These are phyloP conservation scores for Knoxia roxburghii DNA, from an alignment of 257 asterid species.

Conservation along the genomic window DNA sequence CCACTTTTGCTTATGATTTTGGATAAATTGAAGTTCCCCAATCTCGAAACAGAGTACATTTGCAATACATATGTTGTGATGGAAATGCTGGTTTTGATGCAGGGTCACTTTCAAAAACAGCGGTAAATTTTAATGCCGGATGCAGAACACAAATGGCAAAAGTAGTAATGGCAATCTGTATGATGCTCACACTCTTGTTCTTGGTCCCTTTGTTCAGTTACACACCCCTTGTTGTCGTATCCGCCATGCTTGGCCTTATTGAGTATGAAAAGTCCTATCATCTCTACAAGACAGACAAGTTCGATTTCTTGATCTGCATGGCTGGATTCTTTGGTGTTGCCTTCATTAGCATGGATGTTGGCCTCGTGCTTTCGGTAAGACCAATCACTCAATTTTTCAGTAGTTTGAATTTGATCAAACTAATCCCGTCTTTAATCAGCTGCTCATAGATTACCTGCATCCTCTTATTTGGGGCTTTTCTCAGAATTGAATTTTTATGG, in stretches of 20 bases:
- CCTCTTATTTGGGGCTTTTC: no score
- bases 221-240: constrained; percentile 79
- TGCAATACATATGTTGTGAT: no score
- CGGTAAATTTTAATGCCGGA: constrained; percentile 78
- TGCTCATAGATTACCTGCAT: no score
- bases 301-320: constrained; percentile 76
- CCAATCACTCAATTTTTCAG: no score
- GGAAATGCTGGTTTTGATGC: neutral
- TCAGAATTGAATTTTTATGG: no score
- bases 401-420: no score
- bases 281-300: constrained; percentile 72
- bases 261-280: constrained; percentile 62
- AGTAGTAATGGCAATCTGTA: constrained; percentile 58
- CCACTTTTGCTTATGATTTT: neutral
- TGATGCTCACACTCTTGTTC: constrained; percentile 61
- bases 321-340: constrained; percentile 68
- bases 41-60: no score
- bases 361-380: constrained; percentile 71
- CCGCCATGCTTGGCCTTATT: constrained; percentile 83
- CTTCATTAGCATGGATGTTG: constrained; percentile 85
- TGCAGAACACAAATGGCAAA: constrained; percentile 74
- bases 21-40: no score
- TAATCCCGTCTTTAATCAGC: no score
- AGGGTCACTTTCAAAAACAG: constrained; percentile 93
- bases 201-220: constrained; percentile 75